Evolutionary conservation across 441 rosid species (phyloP).

Genomic region (Populus hybrid): DNA sequence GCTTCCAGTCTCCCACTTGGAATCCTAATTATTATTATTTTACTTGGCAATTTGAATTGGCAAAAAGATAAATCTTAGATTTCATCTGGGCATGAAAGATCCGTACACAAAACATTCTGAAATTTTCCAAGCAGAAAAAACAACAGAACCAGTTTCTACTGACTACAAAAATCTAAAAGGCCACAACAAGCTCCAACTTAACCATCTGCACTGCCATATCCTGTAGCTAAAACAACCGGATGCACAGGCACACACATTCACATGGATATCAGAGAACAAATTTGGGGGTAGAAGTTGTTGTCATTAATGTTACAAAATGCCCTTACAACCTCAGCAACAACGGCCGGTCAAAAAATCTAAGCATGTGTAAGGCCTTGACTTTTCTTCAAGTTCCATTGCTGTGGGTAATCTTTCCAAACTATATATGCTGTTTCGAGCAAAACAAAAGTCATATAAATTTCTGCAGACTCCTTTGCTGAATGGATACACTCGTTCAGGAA

Average conservation of each 20-base stretch:
- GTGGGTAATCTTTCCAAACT: slow-evolving; percentile 67
- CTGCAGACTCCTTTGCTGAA: too few relatives aligned
- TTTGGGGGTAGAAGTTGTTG: background rate
- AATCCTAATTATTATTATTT: background rate
- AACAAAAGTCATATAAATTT: slow-evolving; percentile 65
- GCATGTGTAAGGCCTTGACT: slow-evolving; percentile 69
- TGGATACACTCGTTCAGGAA: slow-evolving; percentile 44
- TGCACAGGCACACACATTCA: background rate
- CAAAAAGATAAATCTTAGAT: background rate
- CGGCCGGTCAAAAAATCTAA: slow-evolving; percentile 71
- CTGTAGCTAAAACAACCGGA: background rate
- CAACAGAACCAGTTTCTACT: background rate
- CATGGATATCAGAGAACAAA: background rate
- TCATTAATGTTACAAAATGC: background rate
- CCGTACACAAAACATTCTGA: background rate
- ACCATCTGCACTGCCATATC: background rate
- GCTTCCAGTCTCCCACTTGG: background rate
- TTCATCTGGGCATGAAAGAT: background rate
- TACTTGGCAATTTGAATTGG: background rate
- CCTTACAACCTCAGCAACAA: slow-evolving; percentile 52
- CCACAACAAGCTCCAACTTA: background rate
- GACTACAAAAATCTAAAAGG: background rate
- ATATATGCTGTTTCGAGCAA: slow-evolving; percentile 34
- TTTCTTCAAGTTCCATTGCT: slow-evolving; percentile 62
- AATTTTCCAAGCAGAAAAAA: background rate